Base-by-base conservation (phyloP, 805 yeast genomes). In the Dipodascopsis uninucleata region DNA sequence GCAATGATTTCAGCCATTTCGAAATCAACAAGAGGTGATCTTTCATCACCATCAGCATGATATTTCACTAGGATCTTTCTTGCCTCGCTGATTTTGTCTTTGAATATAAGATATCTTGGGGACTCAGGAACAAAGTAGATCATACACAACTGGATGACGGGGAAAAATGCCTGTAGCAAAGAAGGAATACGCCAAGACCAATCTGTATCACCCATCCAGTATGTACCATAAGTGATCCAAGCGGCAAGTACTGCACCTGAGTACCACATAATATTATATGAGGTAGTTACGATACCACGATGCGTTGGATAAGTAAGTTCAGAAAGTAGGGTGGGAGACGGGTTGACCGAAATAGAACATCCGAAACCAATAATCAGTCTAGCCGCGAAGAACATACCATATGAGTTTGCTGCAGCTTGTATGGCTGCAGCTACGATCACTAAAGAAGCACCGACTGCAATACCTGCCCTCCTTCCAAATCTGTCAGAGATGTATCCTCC, bases 181-280 rank as follows among this genome's bases (percentile, higher is more conserved):
- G 71, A 68, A 8, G 76, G 75, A 43, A 56, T 22, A 17, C 59
- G 47, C 59, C 59, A 56, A 65, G 56, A 75, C 61, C 68, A 32
- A 41, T 39, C n/a, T n/a, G n/a, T n/a, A n/a, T n/a, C n/a, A n/a
- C n/a, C n/a, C n/a, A n/a, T n/a, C n/a, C n/a, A n/a, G n/a, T n/a
- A n/a, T n/a, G n/a, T n/a, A n/a, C 78, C 80, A 52, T 65, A 74
- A 2, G 77, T 66, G 39, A 70, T 68, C 75, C 77, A 71, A 22
- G 77, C 74, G 5, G 79, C 75, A 36, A 76, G 59, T 43, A 73
- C 58, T 14, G 78, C 77, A 39, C 80, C 80, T 34, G 71, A 57
- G 54, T 72, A 74, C 78, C 77, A 74, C 44, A 71, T 68, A 20
- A 45, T 66, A 58, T 76, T 76, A 62, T 68, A 76, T 43, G 68